Base-by-base conservation (phyloP, 768 basidiomycete species). In the Suillus clintonianus region DNA sequence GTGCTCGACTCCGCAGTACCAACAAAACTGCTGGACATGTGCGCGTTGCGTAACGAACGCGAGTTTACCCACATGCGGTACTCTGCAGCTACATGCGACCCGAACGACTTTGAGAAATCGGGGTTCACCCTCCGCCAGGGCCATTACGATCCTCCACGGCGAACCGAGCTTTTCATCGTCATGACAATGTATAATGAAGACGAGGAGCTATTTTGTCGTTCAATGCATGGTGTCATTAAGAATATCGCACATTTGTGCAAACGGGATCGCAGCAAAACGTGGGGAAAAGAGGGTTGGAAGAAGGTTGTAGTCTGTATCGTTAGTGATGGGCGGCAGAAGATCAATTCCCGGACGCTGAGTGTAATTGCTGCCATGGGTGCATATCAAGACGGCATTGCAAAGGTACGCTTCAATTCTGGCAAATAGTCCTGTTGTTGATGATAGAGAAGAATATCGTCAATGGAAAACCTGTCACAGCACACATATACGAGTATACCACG, bases 111-210 rank as follows among this genome's bases (percentile, higher is more conserved):
- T 76, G 84, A 89, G 70, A 80, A 87, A 32, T 77, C 85, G 13
- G 88, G 91, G 1, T 99, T 97, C 78, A 92, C 94, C 0, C 82
- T 98, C 8, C 87, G 97, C 3, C 96, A 97, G 74, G 83, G 87
- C n/a, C 86, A 93, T 69, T 96, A 97, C 75, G 92, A 96, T 69
- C 95, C 95, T 0, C 91, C 93, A 0, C 82, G 96, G 22, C 83
- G 91, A 39, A 97, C 96, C 39, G 97, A 99, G 76, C 80, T 98
- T 17, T 97, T 97, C 78, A 96, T 98, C 68, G 96, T 97, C 48
- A 91, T 98, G 86, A 98, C 96, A 15, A 97, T 98, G 95, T 97
- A 97, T 75, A 97, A 97, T 71, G 95, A 95, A 70, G 88, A 93
- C 69, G 95, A 97, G 74, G 86, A 89, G 70, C 82, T 99, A 7